Evolutionary conservation across 805 yeast species (phyloP), one percentile per base, ranked within the genome.

Genomic region (Saturnispora kantuleensis): DNA sequence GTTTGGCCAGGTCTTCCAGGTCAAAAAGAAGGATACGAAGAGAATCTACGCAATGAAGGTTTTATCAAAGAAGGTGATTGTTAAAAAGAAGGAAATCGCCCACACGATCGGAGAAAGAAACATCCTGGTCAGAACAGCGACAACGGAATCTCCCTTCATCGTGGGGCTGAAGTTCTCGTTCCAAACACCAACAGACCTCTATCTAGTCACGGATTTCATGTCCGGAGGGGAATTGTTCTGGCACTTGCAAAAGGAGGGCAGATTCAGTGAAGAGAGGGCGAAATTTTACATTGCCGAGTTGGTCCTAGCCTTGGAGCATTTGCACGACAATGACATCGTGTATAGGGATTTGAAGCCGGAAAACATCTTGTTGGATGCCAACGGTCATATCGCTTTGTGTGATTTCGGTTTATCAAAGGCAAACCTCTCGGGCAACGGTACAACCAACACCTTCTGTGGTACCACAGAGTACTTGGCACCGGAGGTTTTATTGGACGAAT

Each of bases 401-500:
- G 98, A 93, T 65, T 93, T 93, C 65, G 98, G 98, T 6, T 74
- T 93, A 45, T 86, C 96, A 17, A 93, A 93, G 66, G 96, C 97
- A 26, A 93, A 89, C 60, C 68, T 90, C 52, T 72, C 84, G 46
- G 78, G 81, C 44, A 85, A 86, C 57, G 85, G 86, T 47, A 88
- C 97, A 35, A 89, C 97, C 3, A 93, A 90, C 63, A 93, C 98
- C 0, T 93, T 93, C 57, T 93, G 98, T 66, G 98, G 98, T 47
- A 93, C 98, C 16, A 93, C 98, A 6, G 98, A 93, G 68, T 93
- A 93, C 63, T 72, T 93, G 51, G 98, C 98, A 0, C 98, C 98
- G 2, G 98, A 93, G 64, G 94, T 93, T 13, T 71, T 93, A 53
- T 71, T 93, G 44, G 97, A 93, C 66, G 98, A 93, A 64, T 76